Evolutionary conservation across 2,329 filamentous ascomycete genomes (phyloP), one percentile per base, ranked within the genome.

Genomic region (Dryadomyces quercivorus): DNA sequence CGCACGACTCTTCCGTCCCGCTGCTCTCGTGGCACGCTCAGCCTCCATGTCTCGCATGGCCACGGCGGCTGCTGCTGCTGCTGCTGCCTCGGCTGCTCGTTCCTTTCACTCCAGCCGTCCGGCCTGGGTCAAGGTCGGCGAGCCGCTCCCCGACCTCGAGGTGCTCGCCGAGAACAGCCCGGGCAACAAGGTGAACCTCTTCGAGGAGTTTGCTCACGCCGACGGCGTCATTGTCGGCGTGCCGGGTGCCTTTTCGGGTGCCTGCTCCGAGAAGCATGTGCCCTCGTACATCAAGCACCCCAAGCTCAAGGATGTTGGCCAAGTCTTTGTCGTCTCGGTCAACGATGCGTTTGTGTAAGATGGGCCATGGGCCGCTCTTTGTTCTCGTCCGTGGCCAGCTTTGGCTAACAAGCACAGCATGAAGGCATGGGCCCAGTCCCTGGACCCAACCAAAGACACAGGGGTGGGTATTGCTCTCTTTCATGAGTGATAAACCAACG

Each of bases 291-390:
- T 96, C 69, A 83, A 82, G 65, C 86, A 88, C 66, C 77, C 84
- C 54, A 82, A 84, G 67, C 77, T 94, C 62, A 87, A 87, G 72
- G 76, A 84, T 57, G 88, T 87, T 34, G 91, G 90, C 50, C 77
- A 86, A 64, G 87, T 95, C 48, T 95, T 94, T 64, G 88, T 97
- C 44, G 82, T 97, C 55, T 84, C 87, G 16, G 91, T 96, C 66
- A 97, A 97, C 67, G 92, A 97, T 67, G 81, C 90, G 20, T 96
- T 96, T 67, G 91, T 95, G 87, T 94, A 75, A 71, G 86, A 72
- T 49, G 46, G 38, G 5, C n/a, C 2, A 8, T 26, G 31, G 49
- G 43, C 18, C n/a, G 10, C 12, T 34, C n/a, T n/a, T 7, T 46
- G 10, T 42, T 6, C 9, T 15, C 2, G 26, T 26, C 3, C 31